A percentile compares a stretch with the other conserved stretches of the same genome.
phyloP scores from a whole-genome alignment of 768 basidiomycete genomes.

The Gloeostereum incarnatum region DNA sequence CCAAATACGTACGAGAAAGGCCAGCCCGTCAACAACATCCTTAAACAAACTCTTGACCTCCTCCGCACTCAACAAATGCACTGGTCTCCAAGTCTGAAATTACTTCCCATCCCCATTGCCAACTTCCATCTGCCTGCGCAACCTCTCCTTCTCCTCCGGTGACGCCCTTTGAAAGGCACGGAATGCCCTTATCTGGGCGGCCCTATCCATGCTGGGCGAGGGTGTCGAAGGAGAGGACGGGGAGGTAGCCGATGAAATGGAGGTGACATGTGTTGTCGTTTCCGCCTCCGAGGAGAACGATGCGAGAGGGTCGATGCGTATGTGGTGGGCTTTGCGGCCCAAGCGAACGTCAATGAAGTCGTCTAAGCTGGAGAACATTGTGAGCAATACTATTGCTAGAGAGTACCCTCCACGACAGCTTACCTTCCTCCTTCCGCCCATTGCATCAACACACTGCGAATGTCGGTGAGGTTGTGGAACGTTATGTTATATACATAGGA shows the following conservation, averaged over 20 bases:
- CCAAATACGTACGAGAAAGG: constrained; percentile 66
- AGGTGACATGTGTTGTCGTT: constrained; percentile 8
- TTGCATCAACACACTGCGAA: constrained; percentile 74
- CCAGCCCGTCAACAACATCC: constrained; percentile 81
- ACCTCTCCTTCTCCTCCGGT: constrained; percentile 52
- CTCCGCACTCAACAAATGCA: constrained; percentile 78
- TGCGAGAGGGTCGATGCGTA: constrained; percentile 29
- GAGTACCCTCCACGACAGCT: constrained; percentile 1
- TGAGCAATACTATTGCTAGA: too few species aligned
- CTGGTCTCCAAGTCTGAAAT: constrained; percentile 47
- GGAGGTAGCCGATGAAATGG: constrained; percentile 12
- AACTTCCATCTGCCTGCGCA: constrained; percentile 40
- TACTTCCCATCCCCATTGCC: too few species aligned
- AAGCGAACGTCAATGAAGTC: constrained; percentile 78
- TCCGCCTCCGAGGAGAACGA: constrained; percentile 43
- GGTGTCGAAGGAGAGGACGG: constrained; percentile 4
- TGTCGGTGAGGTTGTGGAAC: neutral
- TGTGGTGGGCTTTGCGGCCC: constrained; percentile 47
- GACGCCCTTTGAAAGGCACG: constrained; percentile 57
- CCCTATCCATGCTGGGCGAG: too few species aligned
- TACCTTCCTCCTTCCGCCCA: constrained; percentile 85
- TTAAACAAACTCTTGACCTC: constrained; percentile 76
- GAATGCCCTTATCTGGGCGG: constrained; percentile 70
- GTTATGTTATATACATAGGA: constrained; percentile 2
- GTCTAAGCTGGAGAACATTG: constrained; percentile 44